phyloP scores from a whole-genome alignment of 1,284 basidiomycete genomes.

The Cystobasidium slooffiae region DNA sequence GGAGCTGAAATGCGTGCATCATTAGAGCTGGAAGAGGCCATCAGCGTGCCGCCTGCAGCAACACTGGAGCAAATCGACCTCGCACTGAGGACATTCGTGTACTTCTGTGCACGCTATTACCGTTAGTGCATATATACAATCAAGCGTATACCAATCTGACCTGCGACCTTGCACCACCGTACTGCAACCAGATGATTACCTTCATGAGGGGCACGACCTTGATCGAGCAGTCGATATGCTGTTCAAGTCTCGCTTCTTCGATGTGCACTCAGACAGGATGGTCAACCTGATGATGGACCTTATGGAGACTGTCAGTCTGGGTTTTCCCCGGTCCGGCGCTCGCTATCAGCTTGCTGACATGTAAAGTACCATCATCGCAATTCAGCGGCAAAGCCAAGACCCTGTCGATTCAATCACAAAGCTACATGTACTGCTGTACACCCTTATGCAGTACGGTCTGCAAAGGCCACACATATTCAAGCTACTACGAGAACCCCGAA shows the following conservation, averaged over 20 bases:
- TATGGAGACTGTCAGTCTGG: constrained; percentile 66
- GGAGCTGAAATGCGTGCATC: constrained; percentile 14
- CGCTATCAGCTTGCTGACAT: constrained; percentile 19
- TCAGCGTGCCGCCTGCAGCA: constrained; percentile 68
- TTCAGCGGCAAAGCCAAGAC: constrained; percentile 23
- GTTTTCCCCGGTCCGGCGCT: constrained; percentile 41
- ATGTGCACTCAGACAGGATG: constrained; percentile 87
- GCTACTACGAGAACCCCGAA: constrained; percentile 65
- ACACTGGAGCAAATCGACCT: constrained; percentile 76
- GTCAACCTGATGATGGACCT: constrained; percentile 74
- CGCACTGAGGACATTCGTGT: constrained; percentile 73
- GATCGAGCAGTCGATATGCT: constrained; percentile 76
- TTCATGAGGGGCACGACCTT: constrained; percentile 77
- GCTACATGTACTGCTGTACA: constrained; percentile 35
- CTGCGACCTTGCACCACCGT: neutral
- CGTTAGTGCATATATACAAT: constrained; percentile 63
- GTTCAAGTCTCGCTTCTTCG: constrained; percentile 79
- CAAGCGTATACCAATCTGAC: neutral
- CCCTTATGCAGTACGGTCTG: constrained; percentile 29
- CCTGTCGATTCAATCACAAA: constrained; percentile 26
- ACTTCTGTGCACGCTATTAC: constrained; percentile 80
- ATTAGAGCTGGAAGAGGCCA: constrained; percentile 80
- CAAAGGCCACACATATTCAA: constrained; percentile 43
- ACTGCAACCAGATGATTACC: constrained; percentile 60
- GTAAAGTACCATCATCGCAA: constrained; percentile 16